Base-by-base conservation (phyloP, 2,329 filamentous ascomycete genomes). In the Penicillium hordei region DNA sequence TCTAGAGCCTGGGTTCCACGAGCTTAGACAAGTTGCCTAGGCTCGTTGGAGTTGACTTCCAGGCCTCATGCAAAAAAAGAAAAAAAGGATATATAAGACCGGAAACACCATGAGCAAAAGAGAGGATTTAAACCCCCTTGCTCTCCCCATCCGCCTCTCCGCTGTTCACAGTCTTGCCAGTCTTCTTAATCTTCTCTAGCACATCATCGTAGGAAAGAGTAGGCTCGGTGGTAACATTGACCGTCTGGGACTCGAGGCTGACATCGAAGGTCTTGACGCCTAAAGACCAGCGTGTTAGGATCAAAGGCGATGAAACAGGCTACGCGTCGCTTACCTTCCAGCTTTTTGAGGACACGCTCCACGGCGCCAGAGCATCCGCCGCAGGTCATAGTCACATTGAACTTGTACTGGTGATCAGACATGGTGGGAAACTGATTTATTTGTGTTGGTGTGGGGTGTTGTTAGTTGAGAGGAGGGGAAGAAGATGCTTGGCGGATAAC, bases 311-410 rank as follows among this genome's bases (percentile, higher is more conserved):
- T 38, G 31, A 31, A 27, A 21, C 10, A 21, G 17, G 40, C 13
- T 13, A 9, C 21, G 8, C n/a, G 33, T 27, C 39, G 77, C 85
- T 64, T 73, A 96, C 93, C 92, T 21, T 95, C 89, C 2, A 96
- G 86, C 81, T 91, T 96, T 81, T 90, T 93, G 64, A 99, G 86
- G 45, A 97, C 92, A 52, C 92, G 86, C 78, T 96, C 90, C 44
- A 99, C 84, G 66, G 94, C 94, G 71, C 93, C 92, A 45, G 93
- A 97, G 87, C 94, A 99, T 76, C 94, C 94, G 74, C 90, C 86
- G 81, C 94, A 99, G 83, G 82, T 89, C 94, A 99, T 99, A 78
- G 81, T 83, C 76, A 97, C 86, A 78, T 93, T 88, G 83, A 97
- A 97, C 77, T 94, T 91, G 89, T 97, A 97, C 67, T 86, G 90